phyloP scores from a whole-genome alignment of 2,329 filamentous ascomycete genomes.

The Calonectria montana region DNA sequence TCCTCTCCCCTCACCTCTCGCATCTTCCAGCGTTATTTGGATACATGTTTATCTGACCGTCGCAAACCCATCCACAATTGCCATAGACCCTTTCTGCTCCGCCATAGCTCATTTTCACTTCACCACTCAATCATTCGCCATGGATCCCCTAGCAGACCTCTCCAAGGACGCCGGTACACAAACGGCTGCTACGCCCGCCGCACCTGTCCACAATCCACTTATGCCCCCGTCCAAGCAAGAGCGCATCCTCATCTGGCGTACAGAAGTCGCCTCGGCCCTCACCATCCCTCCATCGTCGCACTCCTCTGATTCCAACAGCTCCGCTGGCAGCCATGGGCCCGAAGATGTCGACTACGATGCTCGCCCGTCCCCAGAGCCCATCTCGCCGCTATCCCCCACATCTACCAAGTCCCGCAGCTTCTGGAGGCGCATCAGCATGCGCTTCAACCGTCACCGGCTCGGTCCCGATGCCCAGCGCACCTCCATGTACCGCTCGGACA shows the following conservation, averaged over 20 bases:
- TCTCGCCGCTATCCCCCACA: constrained; percentile 29
- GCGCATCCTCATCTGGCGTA: constrained; percentile 62
- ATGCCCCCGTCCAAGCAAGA: constrained; percentile 50
- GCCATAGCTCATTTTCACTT: background rate
- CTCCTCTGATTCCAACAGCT: constrained; percentile 46
- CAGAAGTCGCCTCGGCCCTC: constrained; percentile 56
- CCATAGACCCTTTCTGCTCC: background rate
- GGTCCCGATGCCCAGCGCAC: constrained; percentile 42
- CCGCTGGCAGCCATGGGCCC: constrained; percentile 20
- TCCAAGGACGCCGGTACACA: constrained; percentile 14
- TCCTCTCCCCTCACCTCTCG: background rate
- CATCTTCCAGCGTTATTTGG: background rate
- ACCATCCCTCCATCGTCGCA: constrained; percentile 45
- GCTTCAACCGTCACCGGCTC: constrained; percentile 30
- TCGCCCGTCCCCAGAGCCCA: constrained; percentile 7
- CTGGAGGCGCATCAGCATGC: constrained; percentile 44
- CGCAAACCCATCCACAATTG: background rate
- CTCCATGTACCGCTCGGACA: constrained; percentile 50
- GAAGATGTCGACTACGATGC: constrained; percentile 5
- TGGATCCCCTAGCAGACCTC: constrained; percentile 12
- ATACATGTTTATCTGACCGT: background rate
- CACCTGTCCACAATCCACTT: constrained; percentile 30
- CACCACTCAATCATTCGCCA: background rate
- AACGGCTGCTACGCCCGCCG: background rate
- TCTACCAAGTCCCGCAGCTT: constrained; percentile 33